phyloP scores from a whole-genome alignment of 352 stramenopile species.

The Stramenopiles sp. region DNA sequence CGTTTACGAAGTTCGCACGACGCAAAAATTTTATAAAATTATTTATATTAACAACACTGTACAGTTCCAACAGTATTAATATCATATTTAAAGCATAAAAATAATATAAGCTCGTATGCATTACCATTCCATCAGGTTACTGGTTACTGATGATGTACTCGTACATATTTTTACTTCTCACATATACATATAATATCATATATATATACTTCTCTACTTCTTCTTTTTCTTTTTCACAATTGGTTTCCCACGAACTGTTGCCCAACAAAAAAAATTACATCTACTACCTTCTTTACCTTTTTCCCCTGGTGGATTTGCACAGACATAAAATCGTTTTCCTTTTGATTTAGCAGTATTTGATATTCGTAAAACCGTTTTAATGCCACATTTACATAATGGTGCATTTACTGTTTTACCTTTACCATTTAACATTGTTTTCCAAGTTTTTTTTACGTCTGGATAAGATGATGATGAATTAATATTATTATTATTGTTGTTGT shows the following conservation, averaged over 20 bases:
- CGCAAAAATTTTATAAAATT: too few species aligned
- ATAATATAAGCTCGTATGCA: too few species aligned
- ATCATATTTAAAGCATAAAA: too few species aligned
- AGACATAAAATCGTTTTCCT: constrained; percentile 38
- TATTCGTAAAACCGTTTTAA: neutral
- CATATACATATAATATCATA: too few species aligned
- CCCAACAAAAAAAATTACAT: constrained; percentile 62
- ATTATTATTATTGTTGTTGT: neutral
- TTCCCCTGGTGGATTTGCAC: constrained; percentile 49
- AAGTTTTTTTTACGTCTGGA: neutral
- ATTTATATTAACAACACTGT: too few species aligned
- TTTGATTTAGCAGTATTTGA: neutral
- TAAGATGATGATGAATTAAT: neutral
- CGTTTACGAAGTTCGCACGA: too few species aligned
- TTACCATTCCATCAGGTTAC: too few species aligned
- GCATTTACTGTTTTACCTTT: neutral
- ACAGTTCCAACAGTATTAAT: too few species aligned
- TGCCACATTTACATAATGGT: neutral
- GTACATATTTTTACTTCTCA: too few species aligned
- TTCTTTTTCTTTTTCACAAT: neutral
- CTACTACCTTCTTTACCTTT: constrained; percentile 42
- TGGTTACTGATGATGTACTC: too few species aligned
- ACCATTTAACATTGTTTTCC: neutral
- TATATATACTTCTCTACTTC: too few species aligned
- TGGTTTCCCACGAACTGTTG: neutral